Base-by-base conservation (phyloP, 2,329 filamentous ascomycete species). In the Paraphaeosphaeria minitans region DNA sequence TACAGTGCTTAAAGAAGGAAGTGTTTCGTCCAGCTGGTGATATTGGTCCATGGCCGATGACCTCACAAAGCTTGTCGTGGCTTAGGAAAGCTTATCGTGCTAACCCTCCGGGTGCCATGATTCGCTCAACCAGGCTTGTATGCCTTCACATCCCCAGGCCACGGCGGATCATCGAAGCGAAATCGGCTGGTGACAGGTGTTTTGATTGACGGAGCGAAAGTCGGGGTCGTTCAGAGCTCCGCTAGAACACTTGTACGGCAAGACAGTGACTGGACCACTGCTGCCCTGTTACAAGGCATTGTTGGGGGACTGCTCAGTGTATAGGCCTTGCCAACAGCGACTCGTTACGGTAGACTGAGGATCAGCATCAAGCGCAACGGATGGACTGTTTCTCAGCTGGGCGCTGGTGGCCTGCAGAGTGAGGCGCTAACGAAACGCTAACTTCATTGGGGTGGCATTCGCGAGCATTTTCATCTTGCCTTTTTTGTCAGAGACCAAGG, bases 21-120 rank as follows among this genome's bases (percentile, higher is more conserved):
- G 24, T 16, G 47, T 10, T 24, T 55, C 39, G 27, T 13, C 21
- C 35, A 46, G 41, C 50, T 45, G 3, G 24, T 41, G 43, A 10
- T n/a, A 22, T 47, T 9, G 16, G n/a, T 52, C 31, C 29, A 29
- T 33, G n/a, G 19, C 52, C 21, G 21, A 46, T 35, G 19, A 31
- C 27, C 39, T 31, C 37, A 39, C 51, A 59, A 59, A 53, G 55
- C 52, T 64, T 60, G 41, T 47, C 53, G 55, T 49, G 53, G 62
- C 51, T 62, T 59, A 54, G 56, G 47, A 21, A 21, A 29, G 58
- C 56, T 59, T 54, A 56, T 10, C 24, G 24, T 58, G 55, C 58
- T 61, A 61, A 58, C 39, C 47, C 59, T 43, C 37, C 53, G 53
- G 45, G 53, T 55, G 22, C 50, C 2, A 9, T 37, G 57, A 48